A percentile compares a stretch with the other conserved stretches of the same genome.
These are phyloP conservation scores for Naganishia onofrii DNA, from an alignment of 768 basidiomycete species.

Conservation along the genomic window DNA sequence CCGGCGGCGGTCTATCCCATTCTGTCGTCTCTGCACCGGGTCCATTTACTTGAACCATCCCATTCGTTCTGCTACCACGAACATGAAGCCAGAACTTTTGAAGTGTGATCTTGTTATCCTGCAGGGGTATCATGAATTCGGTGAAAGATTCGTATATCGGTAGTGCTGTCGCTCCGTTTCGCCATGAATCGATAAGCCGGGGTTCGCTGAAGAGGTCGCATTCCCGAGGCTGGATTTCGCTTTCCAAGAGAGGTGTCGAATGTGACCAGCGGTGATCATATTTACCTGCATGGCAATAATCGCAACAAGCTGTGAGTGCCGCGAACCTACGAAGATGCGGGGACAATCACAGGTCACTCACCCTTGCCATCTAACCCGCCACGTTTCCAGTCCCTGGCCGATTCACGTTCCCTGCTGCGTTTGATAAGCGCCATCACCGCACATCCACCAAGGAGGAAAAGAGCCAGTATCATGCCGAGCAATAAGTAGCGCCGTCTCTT, in stretches of 20 bases:
- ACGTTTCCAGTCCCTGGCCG: neutral
- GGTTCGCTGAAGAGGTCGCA: slow-evolving; percentile 20
- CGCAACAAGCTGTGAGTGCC: neutral
- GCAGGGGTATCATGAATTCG: neutral
- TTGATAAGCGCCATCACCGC: neutral
- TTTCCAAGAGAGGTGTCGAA: neutral
- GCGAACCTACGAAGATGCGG: neutral
- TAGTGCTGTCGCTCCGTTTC: slow-evolving; percentile 5
- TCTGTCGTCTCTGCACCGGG: neutral
- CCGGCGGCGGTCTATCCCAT: neutral
- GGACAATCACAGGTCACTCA: neutral
- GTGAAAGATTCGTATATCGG: slow-evolving; percentile 3
- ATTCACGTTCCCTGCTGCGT: neutral
- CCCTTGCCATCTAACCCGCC: slow-evolving; percentile 13
- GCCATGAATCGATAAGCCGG: slow-evolving; percentile 12
- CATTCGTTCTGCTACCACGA: neutral
- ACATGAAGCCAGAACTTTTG: slow-evolving; percentile 8
- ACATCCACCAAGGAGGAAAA: neutral
- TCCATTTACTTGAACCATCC: neutral
- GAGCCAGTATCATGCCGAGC: neutral
- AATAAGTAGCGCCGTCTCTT: neutral
- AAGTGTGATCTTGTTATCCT: neutral
- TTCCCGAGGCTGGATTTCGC: slow-evolving; percentile 6
- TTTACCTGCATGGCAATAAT: neutral
- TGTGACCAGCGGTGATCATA: slow-evolving; percentile 15